Conservation (phyloP, 352 stramenopile genomes). For the Pythium brassicae region DNA sequence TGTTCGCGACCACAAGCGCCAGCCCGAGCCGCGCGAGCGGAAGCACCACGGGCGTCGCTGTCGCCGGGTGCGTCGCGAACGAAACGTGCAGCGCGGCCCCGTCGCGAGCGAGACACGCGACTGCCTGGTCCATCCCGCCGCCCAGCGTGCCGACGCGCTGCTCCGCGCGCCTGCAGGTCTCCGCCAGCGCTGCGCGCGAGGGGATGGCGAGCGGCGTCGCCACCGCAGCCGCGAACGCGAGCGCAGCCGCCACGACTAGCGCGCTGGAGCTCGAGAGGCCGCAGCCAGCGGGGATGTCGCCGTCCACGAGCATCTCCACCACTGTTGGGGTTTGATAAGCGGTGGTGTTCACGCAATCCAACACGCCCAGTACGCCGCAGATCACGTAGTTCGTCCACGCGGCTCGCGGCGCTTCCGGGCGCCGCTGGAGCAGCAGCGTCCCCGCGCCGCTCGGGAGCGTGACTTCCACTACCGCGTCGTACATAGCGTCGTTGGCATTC, state of each 20-base stretch:
- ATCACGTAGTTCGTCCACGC: slow-evolving; percentile 39
- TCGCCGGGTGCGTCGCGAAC: slow-evolving; percentile 34
- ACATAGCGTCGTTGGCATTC: slow-evolving; percentile 12
- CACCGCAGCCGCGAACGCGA: slow-evolving; percentile 27
- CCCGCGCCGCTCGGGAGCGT: background rate
- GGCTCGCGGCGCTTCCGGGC: background rate
- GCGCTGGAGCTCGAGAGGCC: slow-evolving; percentile 81
- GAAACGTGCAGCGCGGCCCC: slow-evolving; percentile 54
- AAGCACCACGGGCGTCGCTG: slow-evolving; percentile 22
- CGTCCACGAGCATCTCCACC: slow-evolving; percentile 52
- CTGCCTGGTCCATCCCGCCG: slow-evolving; percentile 83
- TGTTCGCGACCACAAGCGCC: slow-evolving; percentile 77
- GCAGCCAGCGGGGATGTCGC: slow-evolving; percentile 56
- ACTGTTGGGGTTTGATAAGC: background rate
- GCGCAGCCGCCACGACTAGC: slow-evolving; percentile 61
- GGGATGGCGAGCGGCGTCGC: background rate
- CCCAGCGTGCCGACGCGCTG: slow-evolving; percentile 69
- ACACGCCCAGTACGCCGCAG: slow-evolving; percentile 27
- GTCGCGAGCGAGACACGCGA: slow-evolving; percentile 45
- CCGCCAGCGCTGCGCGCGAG: slow-evolving; percentile 34
- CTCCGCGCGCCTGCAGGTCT: slow-evolving; percentile 52
- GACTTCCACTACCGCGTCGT: slow-evolving; percentile 9
- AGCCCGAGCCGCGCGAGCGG: slow-evolving; percentile 21
- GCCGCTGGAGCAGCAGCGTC: background rate
- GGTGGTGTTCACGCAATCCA: background rate